These are phyloP conservation scores for Macrolepiota albuminosa DNA, from an alignment of 768 basidiomycete genomes.

Conservation along the genomic window DNA sequence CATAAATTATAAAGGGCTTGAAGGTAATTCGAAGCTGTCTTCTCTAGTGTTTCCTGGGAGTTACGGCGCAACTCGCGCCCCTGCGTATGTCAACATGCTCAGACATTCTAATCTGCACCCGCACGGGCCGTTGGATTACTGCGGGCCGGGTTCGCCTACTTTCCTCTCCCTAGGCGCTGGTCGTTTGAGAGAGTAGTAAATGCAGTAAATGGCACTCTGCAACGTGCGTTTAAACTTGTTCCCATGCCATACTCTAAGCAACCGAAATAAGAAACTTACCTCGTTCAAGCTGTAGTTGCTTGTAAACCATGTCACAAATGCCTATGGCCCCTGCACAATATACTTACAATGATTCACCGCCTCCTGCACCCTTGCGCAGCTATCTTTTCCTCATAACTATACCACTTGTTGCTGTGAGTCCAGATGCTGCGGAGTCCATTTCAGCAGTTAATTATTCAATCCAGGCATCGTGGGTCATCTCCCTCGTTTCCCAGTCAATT, in stretches of 20 bases:
- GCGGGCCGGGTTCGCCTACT: too few relatives aligned
- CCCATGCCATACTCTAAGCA: too few relatives aligned
- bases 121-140: background rate
- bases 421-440: background rate
- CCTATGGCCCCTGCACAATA: background rate
- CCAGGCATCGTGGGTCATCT: background rate
- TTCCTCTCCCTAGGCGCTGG: too few relatives aligned
- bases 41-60: too few relatives aligned
- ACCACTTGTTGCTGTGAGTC: background rate
- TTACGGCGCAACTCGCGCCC: too few relatives aligned
- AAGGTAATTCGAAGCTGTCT: background rate
- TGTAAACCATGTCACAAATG: background rate
- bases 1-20: background rate
- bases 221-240: too few relatives aligned
- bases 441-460: background rate
- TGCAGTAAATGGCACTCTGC: too few relatives aligned
- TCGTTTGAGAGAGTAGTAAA: too few relatives aligned
- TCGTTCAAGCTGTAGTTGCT: background rate
- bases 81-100: too few relatives aligned
- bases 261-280: too few relatives aligned
- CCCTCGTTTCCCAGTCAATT: background rate
- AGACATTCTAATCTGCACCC: background rate
- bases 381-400: background rate
- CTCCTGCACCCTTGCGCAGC: background rate
- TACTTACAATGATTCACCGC: background rate